Conservation (phyloP, 139 green algal species). For the Gonium pectorale region DNA sequence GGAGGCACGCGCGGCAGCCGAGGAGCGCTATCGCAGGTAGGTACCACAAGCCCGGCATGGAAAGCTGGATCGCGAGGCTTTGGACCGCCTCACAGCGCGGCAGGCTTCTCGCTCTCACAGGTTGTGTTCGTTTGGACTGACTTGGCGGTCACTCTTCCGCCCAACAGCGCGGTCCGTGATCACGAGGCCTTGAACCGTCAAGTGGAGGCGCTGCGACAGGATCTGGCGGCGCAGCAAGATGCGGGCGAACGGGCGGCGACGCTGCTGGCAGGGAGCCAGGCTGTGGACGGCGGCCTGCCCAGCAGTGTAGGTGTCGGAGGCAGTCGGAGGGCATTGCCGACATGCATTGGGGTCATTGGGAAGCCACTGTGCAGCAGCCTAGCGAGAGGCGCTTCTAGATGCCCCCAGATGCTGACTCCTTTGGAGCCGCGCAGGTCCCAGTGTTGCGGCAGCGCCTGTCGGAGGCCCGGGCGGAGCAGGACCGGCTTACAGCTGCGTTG, state of each 20-base stretch:
- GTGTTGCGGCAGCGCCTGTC: slow-evolving; percentile 46
- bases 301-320: too few relatives aligned
- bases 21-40: slow-evolving; percentile 33
- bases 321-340: too few relatives aligned
- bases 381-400: too few relatives aligned
- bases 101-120: too few relatives aligned
- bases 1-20: slow-evolving; percentile 33
- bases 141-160: too few relatives aligned
- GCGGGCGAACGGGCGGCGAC: background rate
- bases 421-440: slow-evolving; percentile 36
- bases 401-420: too few relatives aligned
- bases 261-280: background rate
- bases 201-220: slow-evolving; percentile 43
- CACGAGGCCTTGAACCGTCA: slow-evolving; percentile 51
- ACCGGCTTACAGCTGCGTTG: slow-evolving; percentile 30
- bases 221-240: slow-evolving; percentile 49
- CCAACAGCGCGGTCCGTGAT: slow-evolving; percentile 28
- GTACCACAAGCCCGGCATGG: background rate
- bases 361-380: too few relatives aligned
- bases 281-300: too few relatives aligned
- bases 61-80: too few relatives aligned
- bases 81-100: too few relatives aligned
- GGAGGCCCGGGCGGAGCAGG: slow-evolving; percentile 32
- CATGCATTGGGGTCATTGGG: too few relatives aligned
- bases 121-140: too few relatives aligned